Percentiles rank a stretch among this genome's conserved stretches.
Conservation (phyloP, 2,329 filamentous ascomycete species). For the Colletotrichum liaoningense region DNA sequence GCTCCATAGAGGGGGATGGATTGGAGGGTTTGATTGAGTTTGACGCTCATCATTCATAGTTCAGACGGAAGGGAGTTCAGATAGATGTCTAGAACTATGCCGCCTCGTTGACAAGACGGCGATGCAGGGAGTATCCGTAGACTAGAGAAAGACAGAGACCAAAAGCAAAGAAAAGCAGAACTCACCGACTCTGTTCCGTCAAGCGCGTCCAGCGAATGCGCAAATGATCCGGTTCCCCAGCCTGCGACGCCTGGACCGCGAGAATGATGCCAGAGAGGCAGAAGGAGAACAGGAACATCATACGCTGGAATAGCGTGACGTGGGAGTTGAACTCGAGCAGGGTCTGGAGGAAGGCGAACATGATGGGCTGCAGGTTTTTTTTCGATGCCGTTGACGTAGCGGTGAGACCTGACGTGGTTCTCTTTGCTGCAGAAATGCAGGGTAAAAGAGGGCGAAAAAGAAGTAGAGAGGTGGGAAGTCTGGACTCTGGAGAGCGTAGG, state of each 20-base stretch:
- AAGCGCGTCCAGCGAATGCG: constrained; percentile 37
- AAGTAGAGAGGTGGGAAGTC: background rate
- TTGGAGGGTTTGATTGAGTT: background rate
- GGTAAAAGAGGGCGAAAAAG: background rate
- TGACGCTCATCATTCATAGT: background rate
- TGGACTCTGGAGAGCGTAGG: background rate
- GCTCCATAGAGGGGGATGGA: background rate
- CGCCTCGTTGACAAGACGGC: background rate
- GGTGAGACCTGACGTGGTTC: constrained; percentile 1
- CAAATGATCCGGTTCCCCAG: constrained; percentile 23
- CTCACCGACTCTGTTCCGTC: constrained; percentile 37
- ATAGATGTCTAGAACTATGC: constrained; percentile 1
- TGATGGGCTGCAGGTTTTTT: constrained; percentile 2
- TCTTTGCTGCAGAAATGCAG: background rate
- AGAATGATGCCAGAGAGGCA: constrained; percentile 38
- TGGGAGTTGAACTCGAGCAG: constrained; percentile 34
- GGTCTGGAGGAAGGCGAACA: constrained; percentile 15
- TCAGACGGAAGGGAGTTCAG: constrained; percentile 19
- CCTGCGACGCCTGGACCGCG: constrained; percentile 38
- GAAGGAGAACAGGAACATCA: constrained; percentile 38
- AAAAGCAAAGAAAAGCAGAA: background rate
- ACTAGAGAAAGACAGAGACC: background rate
- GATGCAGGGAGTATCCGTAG: no score
- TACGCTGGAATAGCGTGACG: constrained; percentile 35
- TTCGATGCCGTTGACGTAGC: background rate